Percentiles rank a stretch among this genome's conserved stretches.
Conservation (phyloP, 108 stramenopile genomes). For the Cyclotella atomus region DNA sequence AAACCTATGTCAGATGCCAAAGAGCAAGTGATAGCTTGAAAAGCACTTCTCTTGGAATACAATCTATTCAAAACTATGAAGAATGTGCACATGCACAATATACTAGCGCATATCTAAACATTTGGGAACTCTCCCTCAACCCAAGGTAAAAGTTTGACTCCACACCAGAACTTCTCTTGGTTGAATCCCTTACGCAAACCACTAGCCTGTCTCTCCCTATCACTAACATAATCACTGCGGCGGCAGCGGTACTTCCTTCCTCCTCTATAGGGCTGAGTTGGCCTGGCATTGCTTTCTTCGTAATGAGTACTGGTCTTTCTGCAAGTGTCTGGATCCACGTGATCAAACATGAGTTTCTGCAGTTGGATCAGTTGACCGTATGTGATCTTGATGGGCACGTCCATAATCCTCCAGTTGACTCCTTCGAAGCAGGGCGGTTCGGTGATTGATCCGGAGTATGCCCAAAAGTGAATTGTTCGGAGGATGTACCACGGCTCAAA, state of each 20-base stretch:
- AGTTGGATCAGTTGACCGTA: slow-evolving; percentile 66
- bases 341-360: slow-evolving; percentile 71
- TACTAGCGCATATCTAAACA: slow-evolving; percentile 3
- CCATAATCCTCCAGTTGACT: slow-evolving; percentile 81
- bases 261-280: slow-evolving; percentile 46
- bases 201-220: slow-evolving; percentile 35
- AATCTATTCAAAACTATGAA: neutral
- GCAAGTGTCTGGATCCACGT: slow-evolving; percentile 70
- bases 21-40: neutral
- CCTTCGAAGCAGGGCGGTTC: slow-evolving; percentile 85
- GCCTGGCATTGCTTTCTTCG: slow-evolving; percentile 72
- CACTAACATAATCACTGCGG: slow-evolving; percentile 40
- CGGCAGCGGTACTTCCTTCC: slow-evolving; percentile 34
- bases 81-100: neutral
- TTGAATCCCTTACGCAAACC: slow-evolving; percentile 16
- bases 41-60: neutral
- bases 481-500: slow-evolving; percentile 20
- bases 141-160: slow-evolving; percentile 27
- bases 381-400: slow-evolving; percentile 66
- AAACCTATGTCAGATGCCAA: no score
- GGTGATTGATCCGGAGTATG: slow-evolving; percentile 81
- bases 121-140: slow-evolving; percentile 31
- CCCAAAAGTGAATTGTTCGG: slow-evolving; percentile 61
- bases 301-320: slow-evolving; percentile 66
- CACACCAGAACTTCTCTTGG: slow-evolving; percentile 20